Percentiles rank a stretch among this genome's conserved stretches.
phyloP scores from a whole-genome alignment of 106 monocot genomes.

The Dioscorea zingiberensis region DNA sequence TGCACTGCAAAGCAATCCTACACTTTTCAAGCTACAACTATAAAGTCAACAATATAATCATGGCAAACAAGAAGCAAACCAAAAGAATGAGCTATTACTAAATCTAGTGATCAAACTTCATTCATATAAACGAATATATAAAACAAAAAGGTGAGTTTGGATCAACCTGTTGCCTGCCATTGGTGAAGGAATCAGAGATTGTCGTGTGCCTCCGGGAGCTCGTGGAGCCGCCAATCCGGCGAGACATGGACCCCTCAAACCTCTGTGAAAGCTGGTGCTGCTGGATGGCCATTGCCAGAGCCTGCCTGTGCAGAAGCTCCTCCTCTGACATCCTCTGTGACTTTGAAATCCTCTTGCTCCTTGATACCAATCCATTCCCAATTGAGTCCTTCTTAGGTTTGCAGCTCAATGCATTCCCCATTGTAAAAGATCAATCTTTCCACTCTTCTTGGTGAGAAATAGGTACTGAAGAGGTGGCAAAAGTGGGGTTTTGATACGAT shows the following conservation, averaged over 20 bases:
- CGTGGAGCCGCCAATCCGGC: constrained; percentile 59
- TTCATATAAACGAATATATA: background rate
- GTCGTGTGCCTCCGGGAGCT: constrained; percentile 45
- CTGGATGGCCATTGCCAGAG: constrained; percentile 70
- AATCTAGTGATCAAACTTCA: background rate
- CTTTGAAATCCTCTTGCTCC: constrained; percentile 13
- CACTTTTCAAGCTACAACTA: background rate
- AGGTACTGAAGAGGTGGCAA: no score
- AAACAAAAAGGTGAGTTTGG: background rate
- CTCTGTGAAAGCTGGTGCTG: constrained; percentile 64
- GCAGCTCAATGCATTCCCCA: constrained; percentile 54
- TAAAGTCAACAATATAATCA: background rate
- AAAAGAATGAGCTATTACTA: background rate
- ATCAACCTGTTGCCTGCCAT: constrained; percentile 33
- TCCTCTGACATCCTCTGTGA: constrained; percentile 53
- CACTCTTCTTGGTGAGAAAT: no score
- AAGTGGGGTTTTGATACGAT: no score
- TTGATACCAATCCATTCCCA: constrained; percentile 24
- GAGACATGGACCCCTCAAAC: constrained; percentile 79
- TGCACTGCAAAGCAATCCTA: no score
- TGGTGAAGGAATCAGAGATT: constrained; percentile 49
- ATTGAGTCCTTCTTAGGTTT: constrained; percentile 37
- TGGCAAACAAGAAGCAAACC: background rate
- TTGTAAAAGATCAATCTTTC: constrained; percentile 1
- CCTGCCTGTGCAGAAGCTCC: constrained; percentile 65